A percentile compares a stretch with the other conserved stretches of the same genome.
These are phyloP conservation scores for Ceratobasidium theobromae DNA, from an alignment of 1,284 basidiomycete genomes.

Conservation along the genomic window DNA sequence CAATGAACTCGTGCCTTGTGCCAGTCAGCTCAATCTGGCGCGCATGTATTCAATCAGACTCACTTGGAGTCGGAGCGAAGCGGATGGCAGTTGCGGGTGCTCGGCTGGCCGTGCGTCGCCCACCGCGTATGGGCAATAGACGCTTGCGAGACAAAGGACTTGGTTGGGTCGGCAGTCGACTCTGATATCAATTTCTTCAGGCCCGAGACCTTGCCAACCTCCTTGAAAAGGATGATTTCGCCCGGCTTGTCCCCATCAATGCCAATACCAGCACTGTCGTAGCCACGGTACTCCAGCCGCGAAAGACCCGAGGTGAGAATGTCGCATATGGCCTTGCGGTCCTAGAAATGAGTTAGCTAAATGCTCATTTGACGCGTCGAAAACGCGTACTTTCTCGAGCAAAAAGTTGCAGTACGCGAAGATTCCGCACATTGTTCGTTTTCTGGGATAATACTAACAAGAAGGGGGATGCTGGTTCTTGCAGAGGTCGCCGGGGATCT, in stretches of 20 bases:
- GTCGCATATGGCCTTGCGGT: slow-evolving; percentile 90
- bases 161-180: slow-evolving; percentile 75
- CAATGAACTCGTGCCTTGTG: slow-evolving; percentile 71
- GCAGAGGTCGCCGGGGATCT: slow-evolving; percentile 1
- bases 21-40: background rate
- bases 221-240: slow-evolving; percentile 88
- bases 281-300: slow-evolving; percentile 97
- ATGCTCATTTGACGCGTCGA: slow-evolving; percentile 34
- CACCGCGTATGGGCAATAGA: slow-evolving; percentile 99
- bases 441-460: slow-evolving; percentile 13
- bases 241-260: slow-evolving; percentile 90
- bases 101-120: slow-evolving; percentile 98
- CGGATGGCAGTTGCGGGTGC: slow-evolving; percentile 92
- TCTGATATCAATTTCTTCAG: slow-evolving; percentile 89
- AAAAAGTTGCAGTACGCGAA: slow-evolving; percentile 94
- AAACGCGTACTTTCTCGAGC: slow-evolving; percentile 76
- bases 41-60: slow-evolving; percentile 33
- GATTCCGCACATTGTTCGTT: slow-evolving; percentile 81
- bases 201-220: slow-evolving; percentile 96
- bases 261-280: slow-evolving; percentile 92
- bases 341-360: slow-evolving; percentile 50
- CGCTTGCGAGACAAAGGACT: slow-evolving; percentile 84
- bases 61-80: slow-evolving; percentile 79
- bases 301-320: slow-evolving; percentile 90
- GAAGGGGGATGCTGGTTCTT: slow-evolving; percentile 24